These are phyloP conservation scores for Solanum hybrid DNA, from an alignment of 305 asterid species.

Conservation along the genomic window DNA sequence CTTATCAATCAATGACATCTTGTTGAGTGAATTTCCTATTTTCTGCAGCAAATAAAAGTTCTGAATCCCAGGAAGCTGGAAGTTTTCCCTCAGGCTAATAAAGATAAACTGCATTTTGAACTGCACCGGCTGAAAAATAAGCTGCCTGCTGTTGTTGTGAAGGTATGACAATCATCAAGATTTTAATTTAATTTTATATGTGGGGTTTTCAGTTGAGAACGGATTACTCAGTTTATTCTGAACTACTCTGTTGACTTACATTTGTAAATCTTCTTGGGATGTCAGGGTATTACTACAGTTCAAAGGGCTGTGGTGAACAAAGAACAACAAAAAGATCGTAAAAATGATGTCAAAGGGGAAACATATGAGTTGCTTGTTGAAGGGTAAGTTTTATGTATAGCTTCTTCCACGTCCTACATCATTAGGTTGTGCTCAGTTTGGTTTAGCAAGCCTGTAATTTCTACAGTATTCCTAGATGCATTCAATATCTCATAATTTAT, in stretches of 20 bases:
- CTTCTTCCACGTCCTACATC: not conserved
- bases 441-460: not conserved
- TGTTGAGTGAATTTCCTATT: not conserved
- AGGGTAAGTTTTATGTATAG: constrained; percentile 45
- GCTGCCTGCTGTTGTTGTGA: constrained; percentile 69
- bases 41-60: constrained; percentile 56
- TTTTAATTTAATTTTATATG: not conserved
- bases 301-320: constrained; percentile 71
- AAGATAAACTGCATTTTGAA: constrained; percentile 56
- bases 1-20: not conserved
- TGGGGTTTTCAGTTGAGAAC: not conserved
- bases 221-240: not conserved
- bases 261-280: constrained; percentile 12
- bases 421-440: not conserved
- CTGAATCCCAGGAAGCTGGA: constrained; percentile 41
- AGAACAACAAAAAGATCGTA: constrained; percentile 3
- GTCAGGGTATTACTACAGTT: constrained; percentile 70
- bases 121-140: constrained; percentile 49
- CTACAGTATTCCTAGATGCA: not conserved
- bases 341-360: constrained; percentile 20
- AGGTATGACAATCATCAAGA: constrained; percentile 38
- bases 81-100: constrained; percentile 35
- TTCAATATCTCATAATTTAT: not conserved
- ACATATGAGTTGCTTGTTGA: constrained; percentile 65
- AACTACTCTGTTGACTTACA: constrained; percentile 1